Conservation (phyloP, 2,329 filamentous ascomycete genomes). For the Pseudogymnoascus sp. region DNA sequence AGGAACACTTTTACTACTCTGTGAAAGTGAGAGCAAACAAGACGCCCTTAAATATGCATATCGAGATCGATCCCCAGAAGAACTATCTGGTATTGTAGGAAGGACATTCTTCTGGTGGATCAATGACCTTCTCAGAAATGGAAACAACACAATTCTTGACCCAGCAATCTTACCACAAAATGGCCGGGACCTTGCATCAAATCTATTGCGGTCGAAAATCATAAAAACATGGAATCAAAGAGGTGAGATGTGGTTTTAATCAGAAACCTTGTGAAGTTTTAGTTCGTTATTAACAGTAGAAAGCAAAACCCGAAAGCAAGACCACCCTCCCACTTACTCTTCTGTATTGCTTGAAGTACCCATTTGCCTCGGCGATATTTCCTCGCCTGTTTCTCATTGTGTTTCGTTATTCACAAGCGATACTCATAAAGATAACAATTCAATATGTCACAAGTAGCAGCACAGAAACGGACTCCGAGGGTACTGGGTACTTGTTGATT, state of each 20-base stretch:
- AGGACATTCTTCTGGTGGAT: constrained; percentile 22
- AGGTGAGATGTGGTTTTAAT: constrained; percentile 11
- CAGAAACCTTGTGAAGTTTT: constrained; percentile 12
- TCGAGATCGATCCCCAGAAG: constrained; percentile 16
- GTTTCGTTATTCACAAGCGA: constrained; percentile 36
- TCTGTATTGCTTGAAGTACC: constrained; percentile 24
- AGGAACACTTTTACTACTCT: constrained; percentile 11
- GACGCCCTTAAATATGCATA: not conserved
- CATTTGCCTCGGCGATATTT: constrained; percentile 29
- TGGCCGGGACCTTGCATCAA: constrained; percentile 15
- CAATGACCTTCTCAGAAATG: constrained; percentile 19
- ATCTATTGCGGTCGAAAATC: not conserved
- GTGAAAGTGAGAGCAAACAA: constrained; percentile 14
- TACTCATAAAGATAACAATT: constrained; percentile 35
- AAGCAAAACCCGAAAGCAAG: constrained; percentile 22
- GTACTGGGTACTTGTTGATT: constrained; percentile 28
- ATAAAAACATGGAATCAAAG: constrained; percentile 13
- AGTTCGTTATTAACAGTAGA: not conserved
- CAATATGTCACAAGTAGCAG: constrained; percentile 24
- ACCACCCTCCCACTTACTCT: constrained; percentile 29
- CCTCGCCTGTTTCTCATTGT: constrained; percentile 33
- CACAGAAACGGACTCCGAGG: constrained; percentile 2
- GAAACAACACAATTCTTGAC: constrained; percentile 18
- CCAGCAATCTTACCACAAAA: constrained; percentile 19
- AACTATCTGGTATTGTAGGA: constrained; percentile 14